Evolutionary conservation across 2,329 filamentous ascomycete genomes (phyloP), one percentile per base, ranked within the genome.

Genomic region (Cadophora luteo-olivacea): DNA sequence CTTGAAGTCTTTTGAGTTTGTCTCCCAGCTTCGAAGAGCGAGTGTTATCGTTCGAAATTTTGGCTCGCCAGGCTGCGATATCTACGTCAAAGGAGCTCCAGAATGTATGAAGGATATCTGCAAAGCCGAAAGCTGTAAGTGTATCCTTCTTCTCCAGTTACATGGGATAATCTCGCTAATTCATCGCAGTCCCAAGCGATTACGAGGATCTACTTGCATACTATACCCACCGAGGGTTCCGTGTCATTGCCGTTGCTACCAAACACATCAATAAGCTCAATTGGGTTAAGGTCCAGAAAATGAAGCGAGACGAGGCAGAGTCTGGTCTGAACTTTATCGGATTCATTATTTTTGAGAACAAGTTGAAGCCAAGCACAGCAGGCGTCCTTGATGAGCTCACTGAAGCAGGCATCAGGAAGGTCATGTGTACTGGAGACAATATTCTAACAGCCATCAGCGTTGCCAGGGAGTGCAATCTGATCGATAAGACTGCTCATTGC

Each of bases 271-370:
- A 89, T 67, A 96, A 94, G 77, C 84, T 98, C 38, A 97, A 91
- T 75, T 97, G 94, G 94, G 89, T 97, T 65, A 97, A 97, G 78
- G 90, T 94, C 7, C 94, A 98, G 77, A 97, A 97, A 82, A 94
- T 98, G 91, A 92, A 89, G 74, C 91, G 96, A 36, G 83, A 89
- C 49, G 92, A 97, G 64, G 94, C 92, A 9, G 96, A 99, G 79
- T 91, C 88, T 3, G 85, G 89, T 38, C 86, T 99, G 12, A 89
- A 95, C 57, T 98, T 99, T 77, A 86, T 94, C 45, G 96, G 96
- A 5, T 99, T 99, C 81, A 98, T 99, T 77, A 91, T 99, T 65
- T 99, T 99, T 75, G 96, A 99, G 81, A 99, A 99, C 82, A 99
- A 99, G 81, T 83, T 99, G 70, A 99, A 99, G 79, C 90, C 92